Conservation (phyloP, 106 monocot species). For the Dactylorhiza incarnata region DNA sequence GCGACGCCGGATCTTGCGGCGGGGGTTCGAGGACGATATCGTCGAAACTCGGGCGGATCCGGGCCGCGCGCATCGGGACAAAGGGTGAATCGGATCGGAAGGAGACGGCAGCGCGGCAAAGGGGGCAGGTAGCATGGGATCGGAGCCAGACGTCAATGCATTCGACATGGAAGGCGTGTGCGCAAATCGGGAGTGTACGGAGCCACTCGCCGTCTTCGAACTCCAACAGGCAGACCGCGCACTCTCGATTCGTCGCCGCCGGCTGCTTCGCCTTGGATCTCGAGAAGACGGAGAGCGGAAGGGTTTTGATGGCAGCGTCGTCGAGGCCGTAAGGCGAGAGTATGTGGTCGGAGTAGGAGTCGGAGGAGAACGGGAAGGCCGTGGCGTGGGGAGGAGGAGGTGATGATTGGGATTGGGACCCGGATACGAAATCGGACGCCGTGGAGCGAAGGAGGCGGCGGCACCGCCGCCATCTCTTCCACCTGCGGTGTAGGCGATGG, state of each 20-base stretch:
- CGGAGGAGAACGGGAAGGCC: constrained; percentile 10
- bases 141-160: constrained; percentile 96
- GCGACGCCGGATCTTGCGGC: constrained; percentile 3
- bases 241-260: constrained; percentile 40
- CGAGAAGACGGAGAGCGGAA: constrained; percentile 55
- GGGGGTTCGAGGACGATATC: constrained; percentile 41
- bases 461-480: constrained; percentile 20
- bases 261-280: constrained; percentile 30
- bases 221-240: constrained; percentile 88
- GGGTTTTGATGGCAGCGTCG: constrained; percentile 62
- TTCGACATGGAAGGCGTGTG: constrained; percentile 85
- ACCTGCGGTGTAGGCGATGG: constrained; percentile 20
- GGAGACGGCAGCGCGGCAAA: constrained; percentile 66
- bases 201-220: constrained; percentile 77
- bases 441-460: constrained; percentile 23
- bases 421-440: constrained; percentile 7
- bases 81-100: constrained; percentile 42
- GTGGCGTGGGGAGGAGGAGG: constrained; percentile 9
- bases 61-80: constrained; percentile 56
- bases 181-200: constrained; percentile 69
- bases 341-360: constrained; percentile 30
- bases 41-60: constrained; percentile 36
- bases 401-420: background rate
- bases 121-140: constrained; percentile 83
- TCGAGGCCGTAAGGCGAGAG: constrained; percentile 73